A percentile compares a stretch with the other conserved stretches of the same genome.
Evolutionary conservation across 1,139 yeast genomes (phyloP).

Genomic region (Debaryomyces udenii): DNA sequence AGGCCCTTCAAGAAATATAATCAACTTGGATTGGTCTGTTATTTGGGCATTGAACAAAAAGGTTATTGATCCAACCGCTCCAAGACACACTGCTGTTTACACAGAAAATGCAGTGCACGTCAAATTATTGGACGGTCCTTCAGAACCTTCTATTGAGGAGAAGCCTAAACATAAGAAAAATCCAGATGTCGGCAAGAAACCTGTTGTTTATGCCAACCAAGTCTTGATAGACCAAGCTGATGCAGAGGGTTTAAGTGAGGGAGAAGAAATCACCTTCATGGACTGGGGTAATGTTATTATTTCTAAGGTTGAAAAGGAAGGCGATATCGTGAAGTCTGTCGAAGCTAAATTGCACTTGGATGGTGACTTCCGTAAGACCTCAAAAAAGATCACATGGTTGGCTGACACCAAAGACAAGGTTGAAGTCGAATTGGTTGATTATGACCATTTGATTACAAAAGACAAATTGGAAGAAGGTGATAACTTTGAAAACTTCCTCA

Average conservation of each 20-base stretch:
- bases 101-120: constrained; percentile 60
- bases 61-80: constrained; percentile 88
- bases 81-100: constrained; percentile 80
- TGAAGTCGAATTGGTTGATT: constrained; percentile 75
- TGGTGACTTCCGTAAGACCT: constrained; percentile 92
- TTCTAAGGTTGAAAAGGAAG: constrained; percentile 63
- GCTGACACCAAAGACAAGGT: constrained; percentile 72
- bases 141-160: constrained; percentile 58
- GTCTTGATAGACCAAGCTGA: constrained; percentile 81
- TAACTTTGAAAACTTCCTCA: constrained; percentile 83
- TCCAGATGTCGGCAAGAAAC: constrained; percentile 80
- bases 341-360: constrained; percentile 81
- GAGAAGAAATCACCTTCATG: constrained; percentile 88
- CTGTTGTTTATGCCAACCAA: constrained; percentile 62
- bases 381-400: constrained; percentile 89
- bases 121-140: constrained; percentile 66
- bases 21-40: constrained; percentile 88
- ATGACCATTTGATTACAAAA: constrained; percentile 88
- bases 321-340: constrained; percentile 55
- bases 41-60: constrained; percentile 95
- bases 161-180: constrained; percentile 92
- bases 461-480: constrained; percentile 92
- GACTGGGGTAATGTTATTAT: constrained; percentile 94
- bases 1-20: constrained; percentile 91
- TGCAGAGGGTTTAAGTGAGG: constrained; percentile 64